Base-by-base conservation (phyloP, 2,329 filamentous ascomycete species). In the Xylariales sp. region DNA sequence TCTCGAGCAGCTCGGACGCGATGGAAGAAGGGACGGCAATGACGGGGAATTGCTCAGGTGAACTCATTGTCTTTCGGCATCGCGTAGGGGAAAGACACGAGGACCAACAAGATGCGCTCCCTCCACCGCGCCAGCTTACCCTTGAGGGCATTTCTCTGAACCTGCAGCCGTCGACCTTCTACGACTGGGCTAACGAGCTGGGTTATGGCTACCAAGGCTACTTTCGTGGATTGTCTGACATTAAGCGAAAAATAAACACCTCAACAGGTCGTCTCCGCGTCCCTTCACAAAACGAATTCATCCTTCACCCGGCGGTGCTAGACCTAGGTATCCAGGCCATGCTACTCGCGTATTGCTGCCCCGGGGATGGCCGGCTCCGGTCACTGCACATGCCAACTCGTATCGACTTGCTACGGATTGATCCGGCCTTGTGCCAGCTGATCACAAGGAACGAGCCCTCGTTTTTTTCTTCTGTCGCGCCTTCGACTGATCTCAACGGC, bases 311-410 rank as follows among this genome's bases (percentile, higher is more conserved):
- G 0, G 76, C 72, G 0, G 68, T 74, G 1, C 70, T 83, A 0
- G 81, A 83, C 57, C 71, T 71, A 0, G 77, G 77, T 5, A 77
- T 83, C 58, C 81, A 83, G 67, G 69, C 76, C 8, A 67, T 78
- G 5, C 73, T 81, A 8, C 69, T 75, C 0, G 79, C 80, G 0
- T 76, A 74, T 49, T 75, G 74, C 5, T 77, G 70, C 28, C 81
- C 81, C 0, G 75, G 74, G 0, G 78, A 80, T 48, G 78, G 75
- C 3, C 71, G 71, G 3, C 72, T 82, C 3, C 77, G 75, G 73
- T 67, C 75, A 1, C 68, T 78, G 3, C 75, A 78, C 54, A 66
- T 81, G 2, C 80, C 80, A 1, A 75, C 73, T 61, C 16, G 32
- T 9, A 49, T 59, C 16, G 41, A 57, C 12, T 3, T 16, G 14